phyloP scores from a whole-genome alignment of 805 yeast species.

The Candida andamanensis region DNA sequence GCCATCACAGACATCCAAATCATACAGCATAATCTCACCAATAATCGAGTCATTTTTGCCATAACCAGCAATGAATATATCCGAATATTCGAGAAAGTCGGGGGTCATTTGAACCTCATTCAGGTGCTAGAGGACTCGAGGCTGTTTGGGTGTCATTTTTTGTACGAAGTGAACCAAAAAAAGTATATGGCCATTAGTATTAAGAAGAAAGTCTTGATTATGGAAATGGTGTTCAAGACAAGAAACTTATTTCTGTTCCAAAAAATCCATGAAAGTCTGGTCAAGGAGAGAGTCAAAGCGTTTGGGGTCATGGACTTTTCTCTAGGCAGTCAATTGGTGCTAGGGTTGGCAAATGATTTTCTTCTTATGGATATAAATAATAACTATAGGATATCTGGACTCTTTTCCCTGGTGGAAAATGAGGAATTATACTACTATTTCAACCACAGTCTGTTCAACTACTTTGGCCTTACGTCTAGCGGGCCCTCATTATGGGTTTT shows the following conservation, averaged over 20 bases:
- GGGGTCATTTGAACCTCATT: slow-evolving; percentile 29
- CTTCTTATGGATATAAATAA: slow-evolving; percentile 19
- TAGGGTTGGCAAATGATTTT: slow-evolving; percentile 24
- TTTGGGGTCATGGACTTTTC: slow-evolving; percentile 12
- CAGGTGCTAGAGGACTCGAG: slow-evolving; percentile 23
- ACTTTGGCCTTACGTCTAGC: slow-evolving; percentile 30
- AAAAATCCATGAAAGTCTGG: slow-evolving; percentile 17
- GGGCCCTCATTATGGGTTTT: slow-evolving; percentile 25
- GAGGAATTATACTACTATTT: slow-evolving; percentile 15
- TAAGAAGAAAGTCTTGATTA: slow-evolving; percentile 25
- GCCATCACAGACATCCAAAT: slow-evolving; percentile 9
- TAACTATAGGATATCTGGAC: slow-evolving; percentile 1
- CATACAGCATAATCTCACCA: slow-evolving; percentile 6
- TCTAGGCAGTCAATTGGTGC: slow-evolving; percentile 13
- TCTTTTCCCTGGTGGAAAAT: slow-evolving; percentile 1
- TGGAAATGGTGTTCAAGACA: slow-evolving; percentile 22
- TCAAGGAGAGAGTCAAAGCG: slow-evolving; percentile 28
- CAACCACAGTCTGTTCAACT: slow-evolving; percentile 26
- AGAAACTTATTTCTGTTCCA: slow-evolving; percentile 26
- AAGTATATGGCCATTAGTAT: slow-evolving; percentile 23
- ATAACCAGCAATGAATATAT: slow-evolving; percentile 21
- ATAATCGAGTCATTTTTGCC: slow-evolving; percentile 20
- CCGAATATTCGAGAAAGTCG: slow-evolving; percentile 25
- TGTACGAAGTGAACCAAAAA: slow-evolving; percentile 13
- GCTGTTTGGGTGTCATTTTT: slow-evolving; percentile 14